phyloP scores from a whole-genome alignment of 164 flowering plant genomes.

The Santalum album region DNA sequence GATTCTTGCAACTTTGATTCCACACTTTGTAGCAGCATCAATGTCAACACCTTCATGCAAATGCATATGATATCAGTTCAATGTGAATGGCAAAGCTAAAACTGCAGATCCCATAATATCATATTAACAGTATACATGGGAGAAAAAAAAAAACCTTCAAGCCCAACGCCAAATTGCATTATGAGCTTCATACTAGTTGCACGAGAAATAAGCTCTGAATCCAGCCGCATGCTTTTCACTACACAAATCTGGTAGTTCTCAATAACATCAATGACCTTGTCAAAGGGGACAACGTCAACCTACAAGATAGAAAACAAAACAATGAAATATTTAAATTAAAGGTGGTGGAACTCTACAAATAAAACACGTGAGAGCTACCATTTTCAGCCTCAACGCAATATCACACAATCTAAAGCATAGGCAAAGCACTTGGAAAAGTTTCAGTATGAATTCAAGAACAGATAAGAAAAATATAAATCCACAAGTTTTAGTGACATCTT shows the following conservation, averaged over 20 bases:
- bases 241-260: constrained; percentile 63
- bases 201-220: constrained; percentile 43
- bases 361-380: too few species aligned
- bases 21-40: constrained; percentile 65
- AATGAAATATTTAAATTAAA: not conserved
- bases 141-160: constrained; percentile 63
- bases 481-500: too few species aligned
- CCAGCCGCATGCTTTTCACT: constrained; percentile 45
- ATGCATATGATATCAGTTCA: not conserved
- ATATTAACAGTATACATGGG: not conserved
- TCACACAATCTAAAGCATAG: too few species aligned
- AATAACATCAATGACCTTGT: constrained; percentile 52
- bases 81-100: too few species aligned
- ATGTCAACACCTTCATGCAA: constrained; percentile 64
- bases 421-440: too few species aligned
- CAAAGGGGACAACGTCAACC: constrained; percentile 75
- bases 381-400: too few species aligned
- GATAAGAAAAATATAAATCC: too few species aligned
- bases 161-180: constrained; percentile 89
- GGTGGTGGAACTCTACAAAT: too few species aligned
- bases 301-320: constrained; percentile 14
- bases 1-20: constrained; percentile 86
- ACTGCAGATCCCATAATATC: too few species aligned
- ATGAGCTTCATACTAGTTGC: constrained; percentile 79
- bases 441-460: too few species aligned